These are phyloP conservation scores for Madurella fahalii DNA, from an alignment of 2,329 filamentous ascomycete species.

Conservation along the genomic window DNA sequence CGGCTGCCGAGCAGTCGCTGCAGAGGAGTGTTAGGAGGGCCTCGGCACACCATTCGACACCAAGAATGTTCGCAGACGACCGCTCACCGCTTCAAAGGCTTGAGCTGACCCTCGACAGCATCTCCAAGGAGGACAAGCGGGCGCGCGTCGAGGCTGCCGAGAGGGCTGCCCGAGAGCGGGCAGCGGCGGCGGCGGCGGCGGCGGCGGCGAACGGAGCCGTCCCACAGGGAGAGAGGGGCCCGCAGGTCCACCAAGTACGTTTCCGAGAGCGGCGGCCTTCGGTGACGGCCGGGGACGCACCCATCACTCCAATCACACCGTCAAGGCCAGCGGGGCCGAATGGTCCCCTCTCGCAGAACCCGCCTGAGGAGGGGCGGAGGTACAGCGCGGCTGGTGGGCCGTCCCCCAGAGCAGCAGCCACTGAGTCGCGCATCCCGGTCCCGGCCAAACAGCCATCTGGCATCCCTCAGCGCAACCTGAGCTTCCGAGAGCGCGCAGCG, in stretches of 20 bases:
- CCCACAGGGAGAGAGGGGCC: constrained; percentile 22
- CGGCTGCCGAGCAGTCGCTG: constrained; percentile 27
- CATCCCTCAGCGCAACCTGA: constrained; percentile 52
- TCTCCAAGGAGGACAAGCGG: constrained; percentile 93
- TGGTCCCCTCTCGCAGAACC: constrained; percentile 31
- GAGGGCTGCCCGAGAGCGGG: constrained; percentile 59
- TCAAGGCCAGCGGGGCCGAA: constrained; percentile 26
- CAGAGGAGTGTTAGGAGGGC: constrained; percentile 33
- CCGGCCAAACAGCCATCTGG: constrained; percentile 29
- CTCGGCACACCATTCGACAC: constrained; percentile 37
- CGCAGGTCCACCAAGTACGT: constrained; percentile 31
- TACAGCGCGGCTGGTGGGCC: constrained; percentile 29
- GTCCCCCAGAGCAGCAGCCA: constrained; percentile 26
- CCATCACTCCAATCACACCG: constrained; percentile 22
- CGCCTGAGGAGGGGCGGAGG: constrained; percentile 30
- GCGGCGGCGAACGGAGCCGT: constrained; percentile 21
- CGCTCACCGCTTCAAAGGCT: constrained; percentile 90
- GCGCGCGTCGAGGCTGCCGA: constrained; percentile 82
- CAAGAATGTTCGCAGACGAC: constrained; percentile 67
- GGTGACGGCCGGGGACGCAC: constrained; percentile 24
- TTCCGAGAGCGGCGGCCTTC: constrained; percentile 29
- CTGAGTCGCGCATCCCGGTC: constrained; percentile 27
- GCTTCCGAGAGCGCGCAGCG: constrained; percentile 56
- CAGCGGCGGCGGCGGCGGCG: constrained; percentile 1
- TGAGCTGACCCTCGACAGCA: constrained; percentile 83